Conservation (phyloP, 768 basidiomycete species). For the Phaffia australis region DNA sequence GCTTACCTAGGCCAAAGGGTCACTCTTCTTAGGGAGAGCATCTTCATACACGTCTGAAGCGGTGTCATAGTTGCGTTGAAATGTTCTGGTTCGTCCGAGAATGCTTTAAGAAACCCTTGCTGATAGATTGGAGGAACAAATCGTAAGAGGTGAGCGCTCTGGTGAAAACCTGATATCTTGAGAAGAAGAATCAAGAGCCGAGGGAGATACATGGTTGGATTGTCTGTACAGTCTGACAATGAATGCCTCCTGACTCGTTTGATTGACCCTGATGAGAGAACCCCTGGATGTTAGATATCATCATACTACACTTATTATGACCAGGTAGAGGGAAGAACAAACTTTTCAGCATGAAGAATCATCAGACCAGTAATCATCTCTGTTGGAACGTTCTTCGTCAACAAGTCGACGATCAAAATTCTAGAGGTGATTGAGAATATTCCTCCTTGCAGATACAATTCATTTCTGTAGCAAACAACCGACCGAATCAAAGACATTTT, state of each 20-base stretch:
- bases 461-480: slow-evolving; percentile 47
- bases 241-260: slow-evolving; percentile 79
- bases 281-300: not conserved
- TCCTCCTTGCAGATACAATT: slow-evolving; percentile 76
- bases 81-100: slow-evolving; percentile 90
- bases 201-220: slow-evolving; percentile 53
- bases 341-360: slow-evolving; percentile 86
- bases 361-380: slow-evolving; percentile 80
- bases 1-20: slow-evolving; percentile 79
- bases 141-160: not conserved
- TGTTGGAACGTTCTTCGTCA: slow-evolving; percentile 68
- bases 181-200: not conserved
- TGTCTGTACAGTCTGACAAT: slow-evolving; percentile 83
- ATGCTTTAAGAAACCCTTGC: slow-evolving; percentile 86
- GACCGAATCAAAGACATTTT: not conserved
- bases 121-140: slow-evolving; percentile 26
- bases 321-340: slow-evolving; percentile 26
- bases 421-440: slow-evolving; percentile 84
- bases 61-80: slow-evolving; percentile 89
- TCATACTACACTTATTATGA: not conserved
- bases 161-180: not conserved
- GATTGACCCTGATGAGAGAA: slow-evolving; percentile 53
- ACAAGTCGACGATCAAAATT: slow-evolving; percentile 89
- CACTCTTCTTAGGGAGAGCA: slow-evolving; percentile 76
- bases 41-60: slow-evolving; percentile 81